Conservation (phyloP, 2,329 filamentous ascomycete genomes). For the Xylariaceae sp. region DNA sequence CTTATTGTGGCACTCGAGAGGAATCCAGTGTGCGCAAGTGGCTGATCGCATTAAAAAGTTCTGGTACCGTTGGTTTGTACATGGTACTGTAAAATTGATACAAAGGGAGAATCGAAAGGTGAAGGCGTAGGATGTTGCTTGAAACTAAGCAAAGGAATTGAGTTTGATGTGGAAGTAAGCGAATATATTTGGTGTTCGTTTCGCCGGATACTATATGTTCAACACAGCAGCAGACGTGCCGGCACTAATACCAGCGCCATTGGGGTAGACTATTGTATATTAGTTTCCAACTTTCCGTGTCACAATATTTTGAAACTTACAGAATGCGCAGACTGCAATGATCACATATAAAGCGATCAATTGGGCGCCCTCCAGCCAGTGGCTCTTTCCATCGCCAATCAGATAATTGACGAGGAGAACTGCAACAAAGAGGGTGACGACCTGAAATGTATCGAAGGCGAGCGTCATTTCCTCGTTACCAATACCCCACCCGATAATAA, state of each 20-base stretch:
- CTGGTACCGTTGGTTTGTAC: constrained; percentile 3
- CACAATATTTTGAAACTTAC: constrained; percentile 50
- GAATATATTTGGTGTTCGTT: background rate
- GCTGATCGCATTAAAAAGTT: constrained; percentile 1
- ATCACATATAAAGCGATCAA: constrained; percentile 81
- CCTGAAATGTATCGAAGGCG: constrained; percentile 87
- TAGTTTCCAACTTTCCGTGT: background rate
- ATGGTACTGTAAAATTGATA: constrained; percentile 6
- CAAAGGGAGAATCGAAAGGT: constrained; percentile 4
- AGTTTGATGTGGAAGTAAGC: background rate
- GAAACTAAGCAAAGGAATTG: background rate
- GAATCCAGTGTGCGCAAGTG: background rate
- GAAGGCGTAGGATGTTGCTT: background rate
- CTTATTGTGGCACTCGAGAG: background rate
- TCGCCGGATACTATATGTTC: background rate
- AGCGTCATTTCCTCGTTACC: constrained; percentile 76
- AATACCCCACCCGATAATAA: constrained; percentile 81
- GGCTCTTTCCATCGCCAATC: constrained; percentile 81
- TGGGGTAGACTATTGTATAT: constrained; percentile 27
- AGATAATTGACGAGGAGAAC: constrained; percentile 87
- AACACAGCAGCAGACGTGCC: background rate
- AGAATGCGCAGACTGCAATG: constrained; percentile 73
- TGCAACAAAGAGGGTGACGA: constrained; percentile 83
- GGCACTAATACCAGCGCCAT: constrained; percentile 20
- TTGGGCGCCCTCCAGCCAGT: constrained; percentile 80